These are phyloP conservation scores for Parsonsia alboflavescens DNA, from an alignment of 257 asterid genomes.

Conservation along the genomic window DNA sequence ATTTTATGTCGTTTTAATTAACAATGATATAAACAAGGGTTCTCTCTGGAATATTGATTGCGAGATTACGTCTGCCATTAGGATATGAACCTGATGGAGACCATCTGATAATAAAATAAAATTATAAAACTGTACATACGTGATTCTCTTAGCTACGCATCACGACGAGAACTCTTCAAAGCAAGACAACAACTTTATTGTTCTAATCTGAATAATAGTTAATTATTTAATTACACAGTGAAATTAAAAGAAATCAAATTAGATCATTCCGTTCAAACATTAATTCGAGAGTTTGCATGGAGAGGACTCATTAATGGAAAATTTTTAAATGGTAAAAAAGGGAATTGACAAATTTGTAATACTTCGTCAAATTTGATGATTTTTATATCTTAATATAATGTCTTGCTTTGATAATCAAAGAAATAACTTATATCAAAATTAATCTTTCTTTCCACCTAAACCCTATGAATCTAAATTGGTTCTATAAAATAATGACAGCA, in stretches of 20 bases:
- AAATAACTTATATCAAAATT: slow-evolving; percentile 8
- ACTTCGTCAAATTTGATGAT: neutral
- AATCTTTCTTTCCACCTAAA: slow-evolving; percentile 15
- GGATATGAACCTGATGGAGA: neutral
- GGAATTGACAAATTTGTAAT: no score
- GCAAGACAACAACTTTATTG: no score
- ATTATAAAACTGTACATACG: neutral
- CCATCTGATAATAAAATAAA: neutral
- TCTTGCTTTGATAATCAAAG: slow-evolving; percentile 18
- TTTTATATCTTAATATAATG: slow-evolving; percentile 7
- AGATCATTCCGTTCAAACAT: no score
- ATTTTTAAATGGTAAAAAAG: neutral
- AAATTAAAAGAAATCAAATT: no score
- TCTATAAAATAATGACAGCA: slow-evolving; percentile 16
- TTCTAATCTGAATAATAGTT: no score
- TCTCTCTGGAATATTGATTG: neutral
- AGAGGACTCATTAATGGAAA: neutral
- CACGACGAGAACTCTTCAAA: no score
- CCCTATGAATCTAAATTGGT: slow-evolving; percentile 10
- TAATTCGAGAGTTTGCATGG: neutral
- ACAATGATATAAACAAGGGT: neutral
- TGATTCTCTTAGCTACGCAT: neutral
- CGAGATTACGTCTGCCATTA: slow-evolving; percentile 1
- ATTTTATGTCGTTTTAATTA: neutral
- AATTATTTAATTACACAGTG: no score